Evolutionary conservation across 306 rosid genomes (phyloP).

Genomic region (Cucurbita argyrosperma): DNA sequence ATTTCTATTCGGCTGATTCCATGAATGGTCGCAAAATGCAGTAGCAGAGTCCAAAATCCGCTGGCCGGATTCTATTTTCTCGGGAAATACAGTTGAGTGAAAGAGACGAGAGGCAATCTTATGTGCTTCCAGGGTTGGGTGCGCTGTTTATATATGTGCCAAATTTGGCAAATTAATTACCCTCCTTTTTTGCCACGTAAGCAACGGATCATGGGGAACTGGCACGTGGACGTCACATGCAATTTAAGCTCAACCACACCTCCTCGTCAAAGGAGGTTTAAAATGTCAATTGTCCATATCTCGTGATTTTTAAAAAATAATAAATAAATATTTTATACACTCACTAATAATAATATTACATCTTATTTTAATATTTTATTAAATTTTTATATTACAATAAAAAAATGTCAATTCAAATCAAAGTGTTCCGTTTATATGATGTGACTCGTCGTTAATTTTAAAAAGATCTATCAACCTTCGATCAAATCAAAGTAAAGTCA

Average conservation of each 20-base stretch:
- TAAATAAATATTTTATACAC: no score
- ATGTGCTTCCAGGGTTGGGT: not conserved
- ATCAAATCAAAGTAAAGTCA: no score
- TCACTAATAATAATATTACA: no score
- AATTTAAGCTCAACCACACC: not conserved
- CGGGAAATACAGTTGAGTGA: not conserved
- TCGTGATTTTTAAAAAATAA: no score
- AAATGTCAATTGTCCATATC: not conserved
- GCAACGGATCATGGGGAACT: not conserved
- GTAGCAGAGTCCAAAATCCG: not conserved
- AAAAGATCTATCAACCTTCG: no score
- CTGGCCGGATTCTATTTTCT: not conserved
- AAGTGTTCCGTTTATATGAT: no score
- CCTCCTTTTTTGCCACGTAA: not conserved
- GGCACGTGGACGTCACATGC: conserved; percentile 1
- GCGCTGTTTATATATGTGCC: not conserved
- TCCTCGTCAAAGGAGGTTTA: not conserved
- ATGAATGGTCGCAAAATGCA: not conserved
- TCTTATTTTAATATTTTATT: no score
- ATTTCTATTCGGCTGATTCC: not conserved
- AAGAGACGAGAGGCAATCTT: not conserved
- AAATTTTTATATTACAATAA: no score
- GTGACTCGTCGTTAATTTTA: no score
- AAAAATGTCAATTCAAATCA: no score
- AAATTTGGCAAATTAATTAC: not conserved